These are phyloP conservation scores for Plasmopara halstedii DNA, from an alignment of 352 stramenopile genomes.

Conservation along the genomic window DNA sequence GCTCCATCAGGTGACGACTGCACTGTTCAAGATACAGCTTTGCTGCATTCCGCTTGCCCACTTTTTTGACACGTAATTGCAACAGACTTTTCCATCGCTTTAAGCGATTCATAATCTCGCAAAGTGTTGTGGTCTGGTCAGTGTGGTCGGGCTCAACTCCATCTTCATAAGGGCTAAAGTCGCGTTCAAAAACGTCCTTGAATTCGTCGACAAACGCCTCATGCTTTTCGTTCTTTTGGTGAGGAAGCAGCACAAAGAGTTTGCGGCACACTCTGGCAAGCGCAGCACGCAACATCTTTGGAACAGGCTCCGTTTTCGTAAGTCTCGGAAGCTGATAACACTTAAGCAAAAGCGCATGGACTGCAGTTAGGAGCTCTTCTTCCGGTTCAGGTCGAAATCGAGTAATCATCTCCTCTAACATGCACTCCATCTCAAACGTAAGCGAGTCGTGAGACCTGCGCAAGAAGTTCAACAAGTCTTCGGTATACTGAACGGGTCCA, in stretches of 20 bases:
- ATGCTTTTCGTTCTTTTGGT: slow-evolving; percentile 86
- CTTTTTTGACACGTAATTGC: slow-evolving; percentile 72
- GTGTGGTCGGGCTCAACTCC: slow-evolving; percentile 19
- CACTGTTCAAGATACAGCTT: slow-evolving; percentile 82
- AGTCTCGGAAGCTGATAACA: slow-evolving; percentile 85
- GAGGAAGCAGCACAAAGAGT: slow-evolving; percentile 80
- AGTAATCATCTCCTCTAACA: slow-evolving; percentile 98
- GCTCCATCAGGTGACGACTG: slow-evolving; percentile 84
- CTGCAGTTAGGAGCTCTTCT: slow-evolving; percentile 94
- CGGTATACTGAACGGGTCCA: slow-evolving; percentile 83
- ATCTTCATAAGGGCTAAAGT: slow-evolving; percentile 54
- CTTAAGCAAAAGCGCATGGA: slow-evolving; percentile 94
- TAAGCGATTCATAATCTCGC: slow-evolving; percentile 83
- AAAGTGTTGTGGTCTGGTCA: slow-evolving; percentile 44
- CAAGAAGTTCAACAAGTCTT: slow-evolving; percentile 93
- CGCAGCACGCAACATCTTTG: slow-evolving; percentile 86
- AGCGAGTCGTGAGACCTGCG: slow-evolving; percentile 84
- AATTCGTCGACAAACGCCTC: slow-evolving; percentile 83
- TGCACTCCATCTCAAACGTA: slow-evolving; percentile 94
- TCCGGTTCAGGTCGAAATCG: slow-evolving; percentile 95
- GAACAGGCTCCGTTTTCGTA: slow-evolving; percentile 67
- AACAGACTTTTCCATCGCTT: slow-evolving; percentile 89
- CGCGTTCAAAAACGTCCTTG: slow-evolving; percentile 75
- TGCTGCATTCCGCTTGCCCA: slow-evolving; percentile 58
- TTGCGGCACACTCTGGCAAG: slow-evolving; percentile 90